phyloP scores from a whole-genome alignment of 2,329 filamentous ascomycete genomes.

The Dichotomopilus funicola region DNA sequence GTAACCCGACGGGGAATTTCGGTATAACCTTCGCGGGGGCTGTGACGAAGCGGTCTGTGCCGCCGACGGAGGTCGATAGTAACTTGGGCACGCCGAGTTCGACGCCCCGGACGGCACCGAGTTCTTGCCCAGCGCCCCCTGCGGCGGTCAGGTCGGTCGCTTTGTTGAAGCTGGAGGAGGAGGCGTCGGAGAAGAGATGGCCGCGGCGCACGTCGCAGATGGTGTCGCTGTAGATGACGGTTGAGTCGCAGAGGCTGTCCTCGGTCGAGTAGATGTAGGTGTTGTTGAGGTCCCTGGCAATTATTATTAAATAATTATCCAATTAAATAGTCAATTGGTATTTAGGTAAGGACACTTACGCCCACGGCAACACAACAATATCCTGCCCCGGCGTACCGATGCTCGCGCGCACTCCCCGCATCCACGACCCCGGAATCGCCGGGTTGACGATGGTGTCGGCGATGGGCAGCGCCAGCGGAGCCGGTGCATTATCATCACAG shows the following conservation, averaged over 20 bases:
- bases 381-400: conserved; percentile 26
- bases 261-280: conserved; percentile 30
- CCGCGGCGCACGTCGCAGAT: conserved; percentile 27
- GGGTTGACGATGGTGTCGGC: conserved; percentile 24
- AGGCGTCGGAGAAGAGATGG: conserved; percentile 17
- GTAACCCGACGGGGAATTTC: conserved; percentile 24
- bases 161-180: conserved; percentile 14
- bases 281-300: conserved; percentile 30
- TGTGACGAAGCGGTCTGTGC: conserved; percentile 18
- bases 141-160: conserved; percentile 10
- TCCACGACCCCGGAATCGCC: conserved; percentile 22
- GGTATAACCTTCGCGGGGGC: conserved; percentile 4
- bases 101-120: not conserved
- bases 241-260: conserved; percentile 23
- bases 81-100: conserved; percentile 23
- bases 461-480: conserved; percentile 14
- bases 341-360: too few relatives aligned
- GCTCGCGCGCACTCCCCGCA: conserved; percentile 25
- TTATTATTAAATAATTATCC: too few relatives aligned
- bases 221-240: conserved; percentile 25
- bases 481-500: not conserved
- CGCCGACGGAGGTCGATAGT: conserved; percentile 19
- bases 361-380: conserved; percentile 29
- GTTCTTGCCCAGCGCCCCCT: conserved; percentile 18
- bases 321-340: not conserved